Conservation (phyloP, 2,329 filamentous ascomycete genomes). For the Harringtonia aguacate region DNA sequence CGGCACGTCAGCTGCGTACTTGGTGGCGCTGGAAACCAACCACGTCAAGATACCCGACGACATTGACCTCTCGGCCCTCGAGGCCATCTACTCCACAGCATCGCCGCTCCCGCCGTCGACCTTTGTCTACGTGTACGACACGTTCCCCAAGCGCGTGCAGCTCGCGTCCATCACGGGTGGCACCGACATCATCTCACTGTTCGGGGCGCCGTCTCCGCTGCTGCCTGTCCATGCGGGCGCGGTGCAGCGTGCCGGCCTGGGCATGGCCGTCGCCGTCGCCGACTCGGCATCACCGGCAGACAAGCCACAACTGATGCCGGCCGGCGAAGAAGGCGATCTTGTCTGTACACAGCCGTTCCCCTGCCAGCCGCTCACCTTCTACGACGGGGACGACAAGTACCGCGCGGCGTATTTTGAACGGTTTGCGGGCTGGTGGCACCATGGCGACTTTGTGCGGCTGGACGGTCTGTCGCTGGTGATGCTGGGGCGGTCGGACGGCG, state of each 20-base stretch:
- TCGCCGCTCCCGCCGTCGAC: constrained; percentile 88
- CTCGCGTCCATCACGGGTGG: constrained; percentile 90
- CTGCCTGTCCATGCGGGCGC: constrained; percentile 63
- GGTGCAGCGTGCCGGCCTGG: constrained; percentile 67
- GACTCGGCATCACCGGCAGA: constrained; percentile 45
- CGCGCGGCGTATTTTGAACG: constrained; percentile 76
- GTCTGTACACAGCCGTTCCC: constrained; percentile 83
- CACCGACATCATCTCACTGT: constrained; percentile 93
- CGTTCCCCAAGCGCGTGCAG: constrained; percentile 72
- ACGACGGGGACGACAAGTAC: constrained; percentile 69
- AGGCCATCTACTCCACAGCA: constrained; percentile 88
- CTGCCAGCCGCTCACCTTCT: constrained; percentile 85
- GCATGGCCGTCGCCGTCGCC: constrained; percentile 62
- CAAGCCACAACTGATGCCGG: constrained; percentile 31
- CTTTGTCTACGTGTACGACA: constrained; percentile 78
- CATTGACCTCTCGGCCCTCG: constrained; percentile 52
- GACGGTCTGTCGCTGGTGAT: constrained; percentile 70
- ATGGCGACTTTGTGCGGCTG: constrained; percentile 78
- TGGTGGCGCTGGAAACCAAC: constrained; percentile 81
- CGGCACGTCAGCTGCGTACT: constrained; percentile 88
- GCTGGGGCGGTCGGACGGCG: constrained; percentile 85
- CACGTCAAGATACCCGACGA: constrained; percentile 40
- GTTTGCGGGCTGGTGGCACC: constrained; percentile 76
- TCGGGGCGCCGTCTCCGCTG: constrained; percentile 73
- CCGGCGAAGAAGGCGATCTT: constrained; percentile 71